Percentiles rank a stretch among this genome's conserved stretches.
Conservation (phyloP, 305 asterid genomes). For the Fraxinus albicans region DNA sequence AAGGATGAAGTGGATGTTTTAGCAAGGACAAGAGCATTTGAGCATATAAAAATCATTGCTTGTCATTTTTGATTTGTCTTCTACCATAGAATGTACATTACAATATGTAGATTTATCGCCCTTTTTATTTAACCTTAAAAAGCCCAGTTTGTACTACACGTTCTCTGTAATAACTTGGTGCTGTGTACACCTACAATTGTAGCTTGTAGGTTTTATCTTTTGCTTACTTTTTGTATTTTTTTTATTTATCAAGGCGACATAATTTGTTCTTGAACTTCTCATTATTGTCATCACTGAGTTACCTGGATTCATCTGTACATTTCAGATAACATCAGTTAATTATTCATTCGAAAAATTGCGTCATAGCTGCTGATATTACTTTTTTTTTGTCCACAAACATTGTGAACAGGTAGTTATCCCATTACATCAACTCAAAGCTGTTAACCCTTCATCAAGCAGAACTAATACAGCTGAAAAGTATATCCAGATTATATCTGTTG, state of each 20-base stretch:
- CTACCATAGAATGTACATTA: background rate
- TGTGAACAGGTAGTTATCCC: conserved; percentile 85
- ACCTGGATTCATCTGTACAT: background rate
- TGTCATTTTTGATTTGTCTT: background rate
- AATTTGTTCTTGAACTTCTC: background rate
- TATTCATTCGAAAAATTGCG: background rate
- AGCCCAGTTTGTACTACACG: background rate
- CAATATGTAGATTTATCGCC: background rate
- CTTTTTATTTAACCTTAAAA: background rate
- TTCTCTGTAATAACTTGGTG: background rate
- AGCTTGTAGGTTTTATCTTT: background rate
- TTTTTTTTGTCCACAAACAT: background rate
- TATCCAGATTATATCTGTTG: conserved; percentile 84
- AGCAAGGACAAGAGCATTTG: background rate
- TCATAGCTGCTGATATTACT: background rate
- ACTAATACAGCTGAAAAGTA: conserved; percentile 77
- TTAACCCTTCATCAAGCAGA: conserved; percentile 77
- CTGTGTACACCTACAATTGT: background rate
- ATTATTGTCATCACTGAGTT: background rate
- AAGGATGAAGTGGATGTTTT: background rate
- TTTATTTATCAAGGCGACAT: background rate
- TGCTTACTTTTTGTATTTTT: background rate
- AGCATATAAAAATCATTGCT: background rate
- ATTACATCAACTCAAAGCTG: conserved; percentile 91
- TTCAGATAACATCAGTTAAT: background rate